Conservation (phyloP, 2,329 filamentous ascomycete species). For the Rhytidhysteron rufulum region DNA sequence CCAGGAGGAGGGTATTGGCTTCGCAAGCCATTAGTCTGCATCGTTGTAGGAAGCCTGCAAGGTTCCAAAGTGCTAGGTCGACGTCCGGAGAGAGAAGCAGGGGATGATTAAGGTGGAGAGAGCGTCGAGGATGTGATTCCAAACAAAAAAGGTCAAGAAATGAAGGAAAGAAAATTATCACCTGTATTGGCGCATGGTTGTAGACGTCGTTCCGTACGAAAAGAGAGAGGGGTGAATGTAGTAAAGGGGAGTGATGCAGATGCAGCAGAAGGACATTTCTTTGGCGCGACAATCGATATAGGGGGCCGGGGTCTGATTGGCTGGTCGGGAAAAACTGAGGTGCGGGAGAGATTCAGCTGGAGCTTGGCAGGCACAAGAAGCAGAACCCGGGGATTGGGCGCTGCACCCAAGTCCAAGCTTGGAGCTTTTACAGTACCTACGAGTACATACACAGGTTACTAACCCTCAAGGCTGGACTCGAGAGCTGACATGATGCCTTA, state of each 20-base stretch:
- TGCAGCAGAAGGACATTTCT: conserved; percentile 4
- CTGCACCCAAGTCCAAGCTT: too few relatives aligned
- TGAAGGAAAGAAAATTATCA: conserved; percentile 21
- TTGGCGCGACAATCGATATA: background rate
- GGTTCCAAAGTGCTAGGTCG: background rate
- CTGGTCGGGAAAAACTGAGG: background rate
- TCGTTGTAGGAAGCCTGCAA: conserved; percentile 7
- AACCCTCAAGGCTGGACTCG: too few relatives aligned
- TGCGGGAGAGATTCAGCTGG: background rate
- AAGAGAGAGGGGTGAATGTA: conserved; percentile 9
- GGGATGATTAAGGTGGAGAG: conserved; percentile 16
- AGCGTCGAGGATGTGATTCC: conserved; percentile 14
- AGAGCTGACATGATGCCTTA: too few relatives aligned
- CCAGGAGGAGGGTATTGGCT: conserved; percentile 30
- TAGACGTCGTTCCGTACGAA: conserved; percentile 9
- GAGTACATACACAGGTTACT: too few relatives aligned
- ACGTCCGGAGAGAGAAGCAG: conserved; percentile 17
- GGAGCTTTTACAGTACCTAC: too few relatives aligned
- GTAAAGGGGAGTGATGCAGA: conserved; percentile 8
- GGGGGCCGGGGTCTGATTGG: background rate
- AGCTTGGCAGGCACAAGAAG: conserved; percentile 1
- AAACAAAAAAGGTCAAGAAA: conserved; percentile 21
- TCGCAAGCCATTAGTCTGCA: conserved; percentile 32
- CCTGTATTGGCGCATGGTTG: conserved; percentile 23
- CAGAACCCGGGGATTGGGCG: background rate